Evolutionary conservation across 208 protist species (phyloP), one percentile per base, ranked within the genome.

Genomic region (Leishmania aethiopica): DNA sequence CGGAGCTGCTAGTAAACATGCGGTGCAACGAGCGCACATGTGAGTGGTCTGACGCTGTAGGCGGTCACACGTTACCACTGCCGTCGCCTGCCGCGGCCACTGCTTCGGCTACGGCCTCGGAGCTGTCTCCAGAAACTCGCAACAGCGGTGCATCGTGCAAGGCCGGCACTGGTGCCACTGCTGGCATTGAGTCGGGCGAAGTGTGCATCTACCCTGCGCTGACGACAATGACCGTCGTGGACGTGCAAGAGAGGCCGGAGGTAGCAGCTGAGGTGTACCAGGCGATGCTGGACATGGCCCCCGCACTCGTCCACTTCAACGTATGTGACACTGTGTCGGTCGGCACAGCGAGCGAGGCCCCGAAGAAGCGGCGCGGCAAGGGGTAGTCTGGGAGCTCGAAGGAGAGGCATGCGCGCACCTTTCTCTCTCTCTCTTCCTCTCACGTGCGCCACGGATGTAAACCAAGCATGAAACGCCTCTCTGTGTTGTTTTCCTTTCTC

Each of bases 1-100:
- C 60, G 64, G 92, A 95, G 84, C 88, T 97, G 22, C 87, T 90
- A 11, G 74, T 97, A 4, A 96, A 96, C 79, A 59, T 92, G 60
- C 81, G 74, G 3, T 81, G 82, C 53, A 91, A 93, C 79, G 77
- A 83, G 35, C 76, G 81, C 22, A 45, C 89, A 0, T 82, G 84
- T 73, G 88, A 82, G 11, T 78, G 80, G 25, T 28, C 75, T 25
- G 87, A 87, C 60, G 25, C 69, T n/a, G 19, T 17, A 59, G 32
- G 22, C 57, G n/a, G 10, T 37, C 67, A 45, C 4, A 53, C 49
- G 15, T 28, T 66, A 2, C 70, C 25, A 47, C 25, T 74, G n/a
- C 51, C 73, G 57, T 49, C 25, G 51, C 6, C 59, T 40, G 51
- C 42, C 13, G 76, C 66, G 55, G 82, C 77, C 37, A 60, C 40